Evolutionary conservation across 768 basidiomycete genomes (phyloP).

Genomic region (Lentinula raphanica): DNA sequence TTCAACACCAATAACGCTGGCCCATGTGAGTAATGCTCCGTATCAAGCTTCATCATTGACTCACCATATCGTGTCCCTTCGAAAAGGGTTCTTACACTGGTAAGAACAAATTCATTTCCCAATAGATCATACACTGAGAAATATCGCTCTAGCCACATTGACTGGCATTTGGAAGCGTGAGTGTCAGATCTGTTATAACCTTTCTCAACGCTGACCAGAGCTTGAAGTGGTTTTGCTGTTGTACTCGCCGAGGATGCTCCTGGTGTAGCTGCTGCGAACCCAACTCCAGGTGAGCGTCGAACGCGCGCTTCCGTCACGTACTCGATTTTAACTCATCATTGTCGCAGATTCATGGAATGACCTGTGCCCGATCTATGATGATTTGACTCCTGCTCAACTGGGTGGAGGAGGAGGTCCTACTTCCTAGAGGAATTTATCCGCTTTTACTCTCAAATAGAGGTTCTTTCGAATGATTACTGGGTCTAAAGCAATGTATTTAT

Average conservation of each 20-base stretch:
- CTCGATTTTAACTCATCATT: background rate
- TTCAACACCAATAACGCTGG: slow-evolving; percentile 66
- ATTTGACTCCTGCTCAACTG: slow-evolving; percentile 1
- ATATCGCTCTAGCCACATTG: slow-evolving; percentile 24
- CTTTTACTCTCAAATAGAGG: background rate
- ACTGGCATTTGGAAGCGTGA: slow-evolving; percentile 30
- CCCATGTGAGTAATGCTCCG: slow-evolving; percentile 25
- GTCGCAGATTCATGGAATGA: slow-evolving; percentile 12
- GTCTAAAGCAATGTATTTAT: too few species aligned
- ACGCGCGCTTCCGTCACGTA: background rate
- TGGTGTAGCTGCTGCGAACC: background rate
- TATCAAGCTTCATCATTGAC: background rate
- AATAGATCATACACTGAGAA: background rate
- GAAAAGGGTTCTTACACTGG: slow-evolving; percentile 45
- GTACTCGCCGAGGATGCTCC: slow-evolving; percentile 13
- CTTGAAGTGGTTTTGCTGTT: slow-evolving; percentile 6
- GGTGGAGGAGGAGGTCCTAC: background rate
- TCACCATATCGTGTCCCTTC: background rate
- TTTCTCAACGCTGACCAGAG: background rate
- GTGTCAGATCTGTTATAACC: background rate
- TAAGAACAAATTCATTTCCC: slow-evolving; percentile 6
- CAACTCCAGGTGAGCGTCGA: background rate
- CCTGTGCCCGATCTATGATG: slow-evolving; percentile 19
- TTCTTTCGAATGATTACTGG: background rate
- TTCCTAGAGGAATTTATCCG: background rate